Percentiles rank a stretch among this genome's conserved stretches.
phyloP scores from a whole-genome alignment of 192 early-diverging fungal genomes.

The Backusella parvicylindrica region DNA sequence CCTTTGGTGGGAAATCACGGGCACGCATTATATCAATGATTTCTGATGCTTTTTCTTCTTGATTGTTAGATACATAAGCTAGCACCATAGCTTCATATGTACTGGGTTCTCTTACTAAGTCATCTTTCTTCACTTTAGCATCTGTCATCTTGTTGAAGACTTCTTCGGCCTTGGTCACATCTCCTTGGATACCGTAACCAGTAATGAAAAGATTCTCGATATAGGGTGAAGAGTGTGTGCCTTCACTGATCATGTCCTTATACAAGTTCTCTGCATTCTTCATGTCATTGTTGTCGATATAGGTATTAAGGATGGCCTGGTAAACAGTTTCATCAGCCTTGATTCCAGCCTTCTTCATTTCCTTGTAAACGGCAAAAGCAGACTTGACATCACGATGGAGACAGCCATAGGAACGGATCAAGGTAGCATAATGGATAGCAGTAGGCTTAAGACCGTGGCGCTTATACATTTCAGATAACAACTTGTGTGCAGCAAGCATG shows the following conservation, averaged over 20 bases:
- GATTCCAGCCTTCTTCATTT: slow-evolving; percentile 40
- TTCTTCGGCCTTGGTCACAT: slow-evolving; percentile 38
- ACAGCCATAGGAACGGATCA: slow-evolving; percentile 54
- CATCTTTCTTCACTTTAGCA: neutral
- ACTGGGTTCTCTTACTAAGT: slow-evolving; percentile 48
- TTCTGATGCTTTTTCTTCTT: slow-evolving; percentile 35
- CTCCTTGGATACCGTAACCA: slow-evolving; percentile 41
- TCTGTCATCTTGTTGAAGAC: slow-evolving; percentile 50
- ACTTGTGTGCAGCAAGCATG: slow-evolving; percentile 42
- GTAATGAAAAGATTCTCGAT: slow-evolving; percentile 58
- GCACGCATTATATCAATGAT: slow-evolving; percentile 29
- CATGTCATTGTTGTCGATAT: slow-evolving; percentile 42
- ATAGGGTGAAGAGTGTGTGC: slow-evolving; percentile 43
- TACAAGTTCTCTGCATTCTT: slow-evolving; percentile 40
- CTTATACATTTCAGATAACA: slow-evolving; percentile 43
- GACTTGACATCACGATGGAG: slow-evolving; percentile 43
- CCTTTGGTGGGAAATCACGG: slow-evolving; percentile 35
- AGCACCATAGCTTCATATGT: slow-evolving; percentile 59
- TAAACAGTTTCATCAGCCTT: slow-evolving; percentile 43
- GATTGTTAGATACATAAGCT: slow-evolving; percentile 40
- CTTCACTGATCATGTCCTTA: slow-evolving; percentile 38
- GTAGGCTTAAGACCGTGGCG: slow-evolving; percentile 36
- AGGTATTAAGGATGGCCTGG: slow-evolving; percentile 50
- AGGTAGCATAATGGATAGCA: slow-evolving; percentile 48
- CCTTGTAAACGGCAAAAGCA: slow-evolving; percentile 39